Evolutionary conservation across 768 basidiomycete genomes (phyloP), one percentile per base, ranked within the genome.

Genomic region (Krasilnikovozyma curviuscula): DNA sequence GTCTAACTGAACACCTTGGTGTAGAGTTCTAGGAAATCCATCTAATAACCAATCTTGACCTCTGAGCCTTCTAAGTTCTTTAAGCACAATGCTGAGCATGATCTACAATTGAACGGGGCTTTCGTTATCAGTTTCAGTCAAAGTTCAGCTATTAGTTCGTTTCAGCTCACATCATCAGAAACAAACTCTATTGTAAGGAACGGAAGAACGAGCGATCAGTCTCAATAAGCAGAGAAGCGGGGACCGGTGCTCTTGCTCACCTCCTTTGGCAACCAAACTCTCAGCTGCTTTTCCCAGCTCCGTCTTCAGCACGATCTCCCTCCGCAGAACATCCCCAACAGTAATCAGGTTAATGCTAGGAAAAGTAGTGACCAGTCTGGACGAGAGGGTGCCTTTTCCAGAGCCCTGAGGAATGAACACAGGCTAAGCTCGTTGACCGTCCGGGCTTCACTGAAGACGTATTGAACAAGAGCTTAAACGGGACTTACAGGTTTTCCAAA

Each of bases 21-120:
- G 74, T 2, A 85, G 66, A 10, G 85, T 91, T 31, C 86, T 77
- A 44, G 88, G 88, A 59, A 91, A 89, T 25, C 88, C 88, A 55
- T 91, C 88, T 37, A 89, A 63, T 54, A 91, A 80, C 86, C 86
- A 89, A 59, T 82, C 21, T 45, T 44, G 25, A 35, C 51, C 29
- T 44, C 70, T 43, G 53, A 83, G 66, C 14, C 62, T 57, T 55
- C 80, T 75, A 16, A 89, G 70, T 59, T 79, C 80, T 64, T 69
- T 74, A 31, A 77, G 73, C 34, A 88, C 73, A 25, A 89, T 71
- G 56, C 74, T 73, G 53, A 86, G 68, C 70, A 91, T 78, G 47
- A 85, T 63, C 34, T 82, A 76, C 18, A 21, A 46, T 14, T 4
- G n/a, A 37, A 5, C 18, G 30, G 25, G 24, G n/a, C 14, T n/a